Base-by-base conservation (phyloP, 2,329 filamentous ascomycete genomes). In the Colletotrichum camelliae region DNA sequence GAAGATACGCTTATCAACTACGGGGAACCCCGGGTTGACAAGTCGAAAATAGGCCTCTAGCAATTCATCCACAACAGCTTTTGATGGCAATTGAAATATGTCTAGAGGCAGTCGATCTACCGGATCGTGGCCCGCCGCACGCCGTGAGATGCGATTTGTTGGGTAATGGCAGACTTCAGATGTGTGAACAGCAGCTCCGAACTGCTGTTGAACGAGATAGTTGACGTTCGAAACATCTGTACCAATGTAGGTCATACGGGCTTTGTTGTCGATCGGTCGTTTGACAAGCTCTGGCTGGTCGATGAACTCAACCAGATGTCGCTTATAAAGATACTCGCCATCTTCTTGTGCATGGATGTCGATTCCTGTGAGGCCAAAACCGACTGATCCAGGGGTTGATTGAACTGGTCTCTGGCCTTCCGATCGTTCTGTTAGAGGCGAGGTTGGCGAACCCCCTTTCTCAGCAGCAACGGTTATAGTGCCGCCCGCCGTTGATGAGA, bases 151-250 rank as follows among this genome's bases (percentile, higher is more conserved):
- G n/a, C 43, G 43, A 52, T 52, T 52, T 52, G 43, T 52, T 52
- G 43, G 43, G 43, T 52, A 52, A 52, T 52, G 43, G 43, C n/a
- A 52, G 43, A 52, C 43, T 1, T 52, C 10, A 4, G 43, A 52
- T 52, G n/a, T 52, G 12, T 52, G n/a, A 52, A 52, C 43, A 52
- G 3, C 79, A 74, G 69, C 80, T 33, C 13, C 43, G 2, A 60
- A 60, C n/a, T 61, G 43, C n/a, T 52, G 43, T 13, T 52, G 43
- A 21, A 52, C n/a, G 10, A 52, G 43, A 52, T 52, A 52, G 43
- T 52, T 52, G n/a, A 52, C 43, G n/a, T 52, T 52, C n/a, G 43
- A 21, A 52, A 52, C 43, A 52, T 52, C 43, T 4, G 43, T 52
- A 24, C 43, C 43, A 52, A 52, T 52, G 43, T 52, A 52, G n/a